Evolutionary conservation across 208 protist genomes (phyloP).

Genomic region (Novymonas esmeraldas): DNA sequence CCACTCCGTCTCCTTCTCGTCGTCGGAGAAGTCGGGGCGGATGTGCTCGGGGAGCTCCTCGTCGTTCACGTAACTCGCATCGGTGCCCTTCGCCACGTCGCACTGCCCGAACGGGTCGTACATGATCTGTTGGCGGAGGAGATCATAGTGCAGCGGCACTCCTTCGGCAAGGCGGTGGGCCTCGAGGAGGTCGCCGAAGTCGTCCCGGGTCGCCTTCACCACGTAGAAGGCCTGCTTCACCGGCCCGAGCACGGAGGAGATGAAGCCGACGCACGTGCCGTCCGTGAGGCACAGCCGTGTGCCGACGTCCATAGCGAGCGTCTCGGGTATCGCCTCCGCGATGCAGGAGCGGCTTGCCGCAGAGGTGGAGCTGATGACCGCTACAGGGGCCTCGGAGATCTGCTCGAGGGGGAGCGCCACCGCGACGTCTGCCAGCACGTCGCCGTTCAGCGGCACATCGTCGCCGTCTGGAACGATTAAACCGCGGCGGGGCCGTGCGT

Average conservation of each 20-base stretch:
- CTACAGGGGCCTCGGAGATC: conserved; percentile 64
- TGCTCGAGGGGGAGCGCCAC: conserved; percentile 37
- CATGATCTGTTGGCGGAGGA: conserved; percentile 56
- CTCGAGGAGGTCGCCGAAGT: conserved; percentile 23
- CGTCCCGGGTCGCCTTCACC: conserved; percentile 26
- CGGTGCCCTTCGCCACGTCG: conserved; percentile 63
- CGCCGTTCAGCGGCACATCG: conserved; percentile 22
- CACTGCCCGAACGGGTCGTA: conserved; percentile 60
- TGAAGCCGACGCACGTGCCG: conserved; percentile 53
- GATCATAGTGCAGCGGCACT: conserved; percentile 55
- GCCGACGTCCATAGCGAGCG: conserved; percentile 62
- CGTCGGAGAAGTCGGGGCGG: conserved; percentile 87
- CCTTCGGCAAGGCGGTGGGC: conserved; percentile 21
- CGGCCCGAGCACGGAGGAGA: conserved; percentile 67
- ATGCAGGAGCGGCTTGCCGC: conserved; percentile 34
- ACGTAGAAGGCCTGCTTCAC: conserved; percentile 61
- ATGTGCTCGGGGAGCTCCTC: conserved; percentile 84
- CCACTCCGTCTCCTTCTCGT: conserved; percentile 84
- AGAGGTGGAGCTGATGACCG: conserved; percentile 39
- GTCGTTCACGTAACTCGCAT: conserved; percentile 90
- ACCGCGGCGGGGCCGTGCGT: neutral
- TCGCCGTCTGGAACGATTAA: conserved; percentile 25
- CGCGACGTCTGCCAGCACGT: conserved; percentile 2
- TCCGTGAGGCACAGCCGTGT: conserved; percentile 70
- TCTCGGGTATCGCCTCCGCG: conserved; percentile 43